Evolutionary conservation across 176 grass and related monocot species (phyloP), one percentile per base, ranked within the genome.

Genomic region (Eragrostis curvula): DNA sequence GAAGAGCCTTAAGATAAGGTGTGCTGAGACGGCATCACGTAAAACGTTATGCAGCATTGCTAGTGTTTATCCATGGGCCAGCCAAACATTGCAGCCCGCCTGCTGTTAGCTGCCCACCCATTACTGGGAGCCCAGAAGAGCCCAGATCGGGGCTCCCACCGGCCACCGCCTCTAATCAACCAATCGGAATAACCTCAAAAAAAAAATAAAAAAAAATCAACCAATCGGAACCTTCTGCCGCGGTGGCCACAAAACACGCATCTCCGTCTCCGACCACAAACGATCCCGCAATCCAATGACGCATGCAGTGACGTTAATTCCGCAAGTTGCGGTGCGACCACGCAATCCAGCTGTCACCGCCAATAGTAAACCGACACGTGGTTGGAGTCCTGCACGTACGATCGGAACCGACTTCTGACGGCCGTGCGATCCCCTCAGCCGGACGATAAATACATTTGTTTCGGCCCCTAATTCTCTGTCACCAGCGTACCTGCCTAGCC

Each of bases 291-390:
- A 1, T 4, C 6, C 1, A 3, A 64, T 88, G 86, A 88, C 86
- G 90, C 79, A 83, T 0, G 86, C 90, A 88, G 8, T 92, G 90
- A 92, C 83, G 90, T 52, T 42, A 85, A 81, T 73, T 18, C 29
- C 73, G 49, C 73, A 79, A 68, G 50, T 90, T 59, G 84, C 67
- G 83, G 58, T 28, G 16, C 0, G 4, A 73, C 50, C 8, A 75
- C 85, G 68, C 84, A 7, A 68, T 79, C 69, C 79, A 79, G 74
- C 24, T 79, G 74, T 68, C 84, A n/a, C 62, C 8, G 44, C 83
- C 79, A 73, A 90, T 73, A 2, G 16, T 0, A 1, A 0, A 12
- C 3, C 50, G 73, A 46, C 73, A 86, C 88, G 73, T 29, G 42
- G 3, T 1, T 1, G 2, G 0, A 15, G 83, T 83, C 68, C 23